phyloP scores from a whole-genome alignment of 2,329 filamentous ascomycete species.

The Aspergillus sp. region DNA sequence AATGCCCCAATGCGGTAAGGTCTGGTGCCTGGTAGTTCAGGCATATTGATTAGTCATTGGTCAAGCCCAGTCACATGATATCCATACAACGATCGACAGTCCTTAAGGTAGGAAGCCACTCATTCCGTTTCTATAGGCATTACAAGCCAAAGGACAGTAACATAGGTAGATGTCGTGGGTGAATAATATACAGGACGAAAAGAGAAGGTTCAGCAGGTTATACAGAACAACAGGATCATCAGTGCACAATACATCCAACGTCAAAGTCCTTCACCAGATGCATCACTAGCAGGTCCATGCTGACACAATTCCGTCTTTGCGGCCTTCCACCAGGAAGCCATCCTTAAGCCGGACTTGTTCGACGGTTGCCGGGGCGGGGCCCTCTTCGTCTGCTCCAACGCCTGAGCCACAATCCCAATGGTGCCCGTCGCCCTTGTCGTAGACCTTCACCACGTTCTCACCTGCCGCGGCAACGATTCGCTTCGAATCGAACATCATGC shows the following conservation, averaged over 20 bases:
- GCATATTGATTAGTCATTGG: background rate
- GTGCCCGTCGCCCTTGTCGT: constrained; percentile 92
- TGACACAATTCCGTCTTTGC: constrained; percentile 81
- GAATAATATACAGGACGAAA: constrained; percentile 6
- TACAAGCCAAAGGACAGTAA: background rate
- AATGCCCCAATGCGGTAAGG: background rate
- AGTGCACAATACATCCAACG: background rate
- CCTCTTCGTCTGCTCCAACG: constrained; percentile 63
- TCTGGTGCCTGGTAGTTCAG: background rate
- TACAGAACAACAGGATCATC: background rate
- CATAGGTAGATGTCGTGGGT: background rate
- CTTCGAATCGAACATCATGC: constrained; percentile 94
- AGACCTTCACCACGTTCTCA: constrained; percentile 94
- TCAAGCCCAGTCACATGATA: background rate
- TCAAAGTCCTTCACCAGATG: no score
- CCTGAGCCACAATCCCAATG: constrained; percentile 97
- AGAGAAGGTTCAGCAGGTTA: background rate
- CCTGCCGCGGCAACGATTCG: constrained; percentile 88
- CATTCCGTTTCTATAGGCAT: background rate
- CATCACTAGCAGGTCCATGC: constrained; percentile 79
- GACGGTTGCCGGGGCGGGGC: constrained; percentile 65
- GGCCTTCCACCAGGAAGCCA: constrained; percentile 88
- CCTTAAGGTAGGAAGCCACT: no score
- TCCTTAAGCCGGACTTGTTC: constrained; percentile 89
- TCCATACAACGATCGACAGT: background rate